A percentile compares a stretch with the other conserved stretches of the same genome.
These are phyloP conservation scores for Rhizopogon roseolus DNA, from an alignment of 768 basidiomycete species.

Conservation along the genomic window DNA sequence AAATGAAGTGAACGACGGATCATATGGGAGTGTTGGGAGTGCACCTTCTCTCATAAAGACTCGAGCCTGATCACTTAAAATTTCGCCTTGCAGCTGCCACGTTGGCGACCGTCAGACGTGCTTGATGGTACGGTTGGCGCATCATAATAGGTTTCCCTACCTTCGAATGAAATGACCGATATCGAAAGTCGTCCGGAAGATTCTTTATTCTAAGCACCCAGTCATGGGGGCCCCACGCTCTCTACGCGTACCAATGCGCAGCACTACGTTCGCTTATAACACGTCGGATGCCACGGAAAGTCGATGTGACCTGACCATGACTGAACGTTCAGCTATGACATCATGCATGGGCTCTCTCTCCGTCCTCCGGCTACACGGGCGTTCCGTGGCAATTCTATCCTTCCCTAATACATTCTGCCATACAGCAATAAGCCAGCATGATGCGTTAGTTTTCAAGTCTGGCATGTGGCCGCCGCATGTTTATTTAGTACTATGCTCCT, in stretches of 20 bases:
- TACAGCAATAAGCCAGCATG: background rate
- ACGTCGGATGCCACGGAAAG: background rate
- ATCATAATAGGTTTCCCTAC: background rate
- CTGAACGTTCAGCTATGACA: background rate
- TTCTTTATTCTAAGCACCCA: too few relatives aligned
- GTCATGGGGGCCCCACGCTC: background rate
- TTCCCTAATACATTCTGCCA: background rate
- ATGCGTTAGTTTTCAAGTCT: background rate
- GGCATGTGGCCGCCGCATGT: background rate
- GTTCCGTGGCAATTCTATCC: background rate
- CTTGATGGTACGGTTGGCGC: background rate
- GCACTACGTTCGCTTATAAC: background rate
- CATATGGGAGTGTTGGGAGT: conserved; percentile 60
- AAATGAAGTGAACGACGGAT: conserved; percentile 51
- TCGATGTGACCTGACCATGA: background rate
- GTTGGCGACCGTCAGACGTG: background rate
- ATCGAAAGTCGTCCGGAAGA: background rate
- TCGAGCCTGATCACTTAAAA: background rate
- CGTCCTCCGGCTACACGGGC: background rate
- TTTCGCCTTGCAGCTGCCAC: background rate
- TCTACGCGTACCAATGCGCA: background rate
- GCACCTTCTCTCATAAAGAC: background rate
- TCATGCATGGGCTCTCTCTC: background rate
- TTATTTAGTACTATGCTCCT: background rate
- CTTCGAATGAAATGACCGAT: background rate